These are phyloP conservation scores for Aspergillus novofumigatus DNA, from an alignment of 2,329 filamentous ascomycete genomes.

Conservation along the genomic window DNA sequence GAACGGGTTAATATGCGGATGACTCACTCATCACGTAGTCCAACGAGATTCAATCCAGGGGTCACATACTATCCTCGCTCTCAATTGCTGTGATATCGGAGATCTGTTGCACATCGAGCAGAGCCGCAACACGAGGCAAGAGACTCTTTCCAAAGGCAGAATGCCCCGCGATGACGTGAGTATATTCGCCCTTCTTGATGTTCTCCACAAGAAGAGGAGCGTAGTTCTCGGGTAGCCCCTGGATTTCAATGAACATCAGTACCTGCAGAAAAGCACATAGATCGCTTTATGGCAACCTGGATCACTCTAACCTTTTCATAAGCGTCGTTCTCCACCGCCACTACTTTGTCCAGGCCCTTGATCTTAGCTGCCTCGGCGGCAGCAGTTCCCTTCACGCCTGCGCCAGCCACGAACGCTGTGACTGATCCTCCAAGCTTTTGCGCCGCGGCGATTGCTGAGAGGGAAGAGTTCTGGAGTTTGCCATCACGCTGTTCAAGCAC, in stretches of 20 bases:
- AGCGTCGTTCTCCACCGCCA: conserved; percentile 79
- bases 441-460: conserved; percentile 81
- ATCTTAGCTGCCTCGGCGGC: conserved; percentile 86
- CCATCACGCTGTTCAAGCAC: conserved; percentile 91
- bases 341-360: conserved; percentile 84
- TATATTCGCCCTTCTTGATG: conserved; percentile 91
- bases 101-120: conserved; percentile 88
- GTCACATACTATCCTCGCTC: conserved; percentile 68
- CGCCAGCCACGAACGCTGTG: conserved; percentile 83
- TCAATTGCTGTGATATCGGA: conserved; percentile 87
- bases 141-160: conserved; percentile 96
- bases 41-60: background rate
- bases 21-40: conserved; percentile 20
- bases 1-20: conserved; percentile 14
- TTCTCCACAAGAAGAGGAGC: conserved; percentile 93
- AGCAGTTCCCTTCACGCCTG: conserved; percentile 63
- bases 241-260: conserved; percentile 7
- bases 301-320: conserved; percentile 72
- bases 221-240: conserved; percentile 90
- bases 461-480: conserved; percentile 74
- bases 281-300: background rate
- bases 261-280: background rate
- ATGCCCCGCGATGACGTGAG: conserved; percentile 85
- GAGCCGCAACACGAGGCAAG: conserved; percentile 82
- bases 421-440: conserved; percentile 80